Evolutionary conservation across 306 rosid genomes (phyloP).

Genomic region (Medicago arabica): DNA sequence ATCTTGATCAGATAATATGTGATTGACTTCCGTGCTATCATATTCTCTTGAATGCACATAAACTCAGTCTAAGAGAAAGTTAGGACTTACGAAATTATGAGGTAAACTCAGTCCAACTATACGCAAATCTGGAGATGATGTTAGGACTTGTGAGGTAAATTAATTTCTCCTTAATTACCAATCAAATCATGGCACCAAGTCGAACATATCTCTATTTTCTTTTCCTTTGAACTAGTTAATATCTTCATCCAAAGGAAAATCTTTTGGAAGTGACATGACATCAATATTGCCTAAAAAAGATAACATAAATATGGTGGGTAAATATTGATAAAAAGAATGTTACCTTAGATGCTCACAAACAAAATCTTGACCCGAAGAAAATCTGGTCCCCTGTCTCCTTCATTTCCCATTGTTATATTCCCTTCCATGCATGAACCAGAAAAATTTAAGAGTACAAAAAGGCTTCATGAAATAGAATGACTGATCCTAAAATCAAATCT

Average conservation of each 20-base stretch:
- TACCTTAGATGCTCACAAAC: conserved; percentile 50
- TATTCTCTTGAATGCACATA: no score
- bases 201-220: not conserved
- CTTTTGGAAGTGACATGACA: conserved; percentile 9
- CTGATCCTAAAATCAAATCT: conserved; percentile 49
- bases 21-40: no score
- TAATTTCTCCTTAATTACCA: not conserved
- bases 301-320: conserved; percentile 32
- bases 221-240: conserved; percentile 12
- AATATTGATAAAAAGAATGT: conserved; percentile 52
- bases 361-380: conserved; percentile 58
- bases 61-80: no score
- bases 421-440: conserved; percentile 35
- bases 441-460: conserved; percentile 34
- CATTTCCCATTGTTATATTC: conserved; percentile 32
- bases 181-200: conserved; percentile 33
- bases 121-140: no score
- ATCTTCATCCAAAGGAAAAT: not conserved
- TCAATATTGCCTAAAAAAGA: no score
- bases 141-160: no score
- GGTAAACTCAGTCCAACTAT: no score
- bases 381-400: conserved; percentile 57
- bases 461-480: conserved; percentile 22
- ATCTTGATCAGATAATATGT: no score
- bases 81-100: no score